A percentile compares a stretch with the other conserved stretches of the same genome.
Conservation (phyloP, 371 early-diverging fungal genomes). For the Mortierella sp. region DNA sequence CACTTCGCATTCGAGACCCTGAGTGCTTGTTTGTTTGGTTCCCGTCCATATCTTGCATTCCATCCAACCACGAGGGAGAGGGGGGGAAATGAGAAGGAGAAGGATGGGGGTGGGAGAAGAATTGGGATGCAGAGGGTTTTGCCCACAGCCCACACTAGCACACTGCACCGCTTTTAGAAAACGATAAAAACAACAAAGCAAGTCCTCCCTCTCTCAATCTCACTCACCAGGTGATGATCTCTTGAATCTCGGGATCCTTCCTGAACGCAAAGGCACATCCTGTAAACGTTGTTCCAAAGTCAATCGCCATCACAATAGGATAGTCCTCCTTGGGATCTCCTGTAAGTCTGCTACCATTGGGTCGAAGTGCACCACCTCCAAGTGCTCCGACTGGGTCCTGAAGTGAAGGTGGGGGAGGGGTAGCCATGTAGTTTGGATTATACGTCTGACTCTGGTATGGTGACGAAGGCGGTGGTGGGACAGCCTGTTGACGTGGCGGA, state of each 20-base stretch:
- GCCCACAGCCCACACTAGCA: neutral
- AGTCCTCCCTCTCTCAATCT: no score
- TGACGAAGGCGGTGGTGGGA: conserved; percentile 13
- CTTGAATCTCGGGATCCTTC: conserved; percentile 44
- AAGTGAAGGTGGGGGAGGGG: conserved; percentile 4
- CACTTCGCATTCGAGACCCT: no score
- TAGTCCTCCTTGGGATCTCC: conserved; percentile 54
- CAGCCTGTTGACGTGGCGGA: conserved; percentile 19
- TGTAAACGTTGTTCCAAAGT: conserved; percentile 43
- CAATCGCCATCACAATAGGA: conserved; percentile 48
- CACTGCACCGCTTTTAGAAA: neutral
- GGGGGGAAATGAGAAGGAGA: no score
- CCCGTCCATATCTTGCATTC: no score
- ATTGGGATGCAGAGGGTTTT: no score
- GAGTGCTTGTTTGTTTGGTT: no score
- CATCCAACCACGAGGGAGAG: no score
- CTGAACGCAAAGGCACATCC: conserved; percentile 40
- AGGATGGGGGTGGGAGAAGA: no score
- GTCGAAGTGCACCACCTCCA: conserved; percentile 3
- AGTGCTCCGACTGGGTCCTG: neutral
- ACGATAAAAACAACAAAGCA: no score
- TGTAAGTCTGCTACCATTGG: conserved; percentile 37
- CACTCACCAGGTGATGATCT: conserved; percentile 36
- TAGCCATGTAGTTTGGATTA: conserved; percentile 20
- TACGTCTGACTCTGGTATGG: conserved; percentile 26